These are phyloP conservation scores for Coniella vitis DNA, from an alignment of 2,329 filamentous ascomycete species.

Conservation along the genomic window DNA sequence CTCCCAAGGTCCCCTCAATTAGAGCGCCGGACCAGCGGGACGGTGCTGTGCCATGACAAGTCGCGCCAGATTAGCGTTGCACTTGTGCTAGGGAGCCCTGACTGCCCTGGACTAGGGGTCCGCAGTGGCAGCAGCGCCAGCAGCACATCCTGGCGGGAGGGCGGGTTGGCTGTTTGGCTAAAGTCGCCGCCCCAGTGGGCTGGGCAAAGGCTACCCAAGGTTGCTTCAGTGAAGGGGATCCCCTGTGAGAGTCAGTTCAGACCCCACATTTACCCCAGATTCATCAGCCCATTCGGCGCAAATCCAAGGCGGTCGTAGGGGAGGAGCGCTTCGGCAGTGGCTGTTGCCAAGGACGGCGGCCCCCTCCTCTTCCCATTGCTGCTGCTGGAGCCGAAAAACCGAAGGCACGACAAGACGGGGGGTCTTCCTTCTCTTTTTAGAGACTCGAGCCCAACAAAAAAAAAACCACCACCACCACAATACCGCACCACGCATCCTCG, in stretches of 20 bases:
- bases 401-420: not conserved
- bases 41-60: too few relatives aligned
- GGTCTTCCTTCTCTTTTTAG: not conserved
- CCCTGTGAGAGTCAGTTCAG: slow-evolving; percentile 5
- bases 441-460: too few relatives aligned
- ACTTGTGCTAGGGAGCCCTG: too few relatives aligned
- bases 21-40: too few relatives aligned
- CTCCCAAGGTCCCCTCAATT: too few relatives aligned
- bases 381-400: not conserved
- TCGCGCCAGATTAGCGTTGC: too few relatives aligned
- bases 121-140: not conserved
- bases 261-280: slow-evolving; percentile 17
- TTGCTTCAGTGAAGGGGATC: not conserved
- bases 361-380: not conserved
- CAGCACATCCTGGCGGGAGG: too few relatives aligned
- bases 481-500: too few relatives aligned
- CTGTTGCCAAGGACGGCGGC: not conserved
- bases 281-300: slow-evolving; percentile 13
- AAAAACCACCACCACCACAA: too few relatives aligned
- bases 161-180: too few relatives aligned
- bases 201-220: not conserved
- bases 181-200: not conserved
- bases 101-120: too few relatives aligned
- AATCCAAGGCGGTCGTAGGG: not conserved
- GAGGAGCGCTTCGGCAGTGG: not conserved